phyloP scores from a whole-genome alignment of 768 basidiomycete genomes.

The Leccinum olivaceopallidum region DNA sequence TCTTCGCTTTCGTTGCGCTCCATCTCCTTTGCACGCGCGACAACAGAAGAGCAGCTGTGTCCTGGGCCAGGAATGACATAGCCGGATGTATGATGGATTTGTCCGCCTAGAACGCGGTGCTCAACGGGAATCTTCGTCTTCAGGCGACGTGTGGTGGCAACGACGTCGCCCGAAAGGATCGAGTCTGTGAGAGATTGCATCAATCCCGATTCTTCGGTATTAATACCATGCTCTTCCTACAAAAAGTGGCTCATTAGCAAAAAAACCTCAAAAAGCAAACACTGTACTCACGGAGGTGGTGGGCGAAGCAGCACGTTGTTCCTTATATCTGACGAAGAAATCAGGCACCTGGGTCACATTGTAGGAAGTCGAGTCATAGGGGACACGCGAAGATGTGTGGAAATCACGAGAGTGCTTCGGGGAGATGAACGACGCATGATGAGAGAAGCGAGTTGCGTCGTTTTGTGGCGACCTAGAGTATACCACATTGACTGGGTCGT shows the following conservation, averaged over 20 bases:
- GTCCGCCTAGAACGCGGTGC: constrained; percentile 19
- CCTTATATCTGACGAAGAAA: constrained; percentile 31
- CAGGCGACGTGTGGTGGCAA: constrained; percentile 31
- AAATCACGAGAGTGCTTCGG: constrained; percentile 22
- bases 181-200: constrained; percentile 26
- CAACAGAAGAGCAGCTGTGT: constrained; percentile 25
- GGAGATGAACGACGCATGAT: background rate
- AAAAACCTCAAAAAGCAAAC: background rate
- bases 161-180: constrained; percentile 23
- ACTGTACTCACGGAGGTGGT: constrained; percentile 9
- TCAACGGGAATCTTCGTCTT: constrained; percentile 31
- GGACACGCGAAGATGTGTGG: constrained; percentile 21
- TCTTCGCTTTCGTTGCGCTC: constrained; percentile 25
- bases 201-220: constrained; percentile 17
- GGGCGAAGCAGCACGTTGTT: constrained; percentile 11
- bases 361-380: constrained; percentile 29
- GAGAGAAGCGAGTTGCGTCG: background rate
- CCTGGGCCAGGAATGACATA: constrained; percentile 33
- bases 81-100: constrained; percentile 28
- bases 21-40: constrained; percentile 26
- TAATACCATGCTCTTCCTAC: constrained; percentile 4
- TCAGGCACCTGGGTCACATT: constrained; percentile 27
- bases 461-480: background rate
- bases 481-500: background rate
- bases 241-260: background rate